Base-by-base conservation (phyloP, 2,329 filamentous ascomycete genomes). In the Colletotrichum sp. region DNA sequence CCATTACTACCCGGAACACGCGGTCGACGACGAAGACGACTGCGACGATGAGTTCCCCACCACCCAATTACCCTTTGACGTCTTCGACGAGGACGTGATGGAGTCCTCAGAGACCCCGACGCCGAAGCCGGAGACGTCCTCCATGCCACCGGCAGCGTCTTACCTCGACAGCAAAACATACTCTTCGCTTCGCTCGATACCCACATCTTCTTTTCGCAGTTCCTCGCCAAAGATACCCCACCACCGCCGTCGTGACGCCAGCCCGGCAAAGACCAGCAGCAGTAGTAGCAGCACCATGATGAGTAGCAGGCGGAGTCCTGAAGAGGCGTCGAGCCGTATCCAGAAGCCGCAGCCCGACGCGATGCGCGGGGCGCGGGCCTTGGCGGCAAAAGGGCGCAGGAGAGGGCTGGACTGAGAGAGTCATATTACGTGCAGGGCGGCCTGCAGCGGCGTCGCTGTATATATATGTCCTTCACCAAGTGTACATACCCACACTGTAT, bases 271-370 rank as follows among this genome's bases (percentile, higher is more conserved):
- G 78, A 77, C 80, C 77, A 79, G n/a, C 52, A 76, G 64, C 81
- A 84, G 64, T n/a, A 73, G 63, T 64, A 72, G 60, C 18, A 55
- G 57, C 36, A 83, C 85, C 71, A 83, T 87, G 79, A 86, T 87
- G 78, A 88, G 64, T 21, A 83, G 85, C 74, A 83, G 87, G 79
- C 86, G 87, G 78, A 88, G 86, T 82, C 88, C 87, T 36, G 88
- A 88, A 64, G 85, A 88, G 80, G 81, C 83, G 72, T 76, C 85
- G 52, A 87, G 87, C 71, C 88, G 87, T 77, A 85, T 91, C 78
- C 87, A 88, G 77, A 91, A 91, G 80, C 80, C 85, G 70, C 81
- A 82, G 74, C 81, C 85, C 72, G 87, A 89, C 76, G 78, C 82
- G 30, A 78, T 80, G 68, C 84, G 87, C 79, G 84, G 68, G 36